phyloP scores from a whole-genome alignment of 768 basidiomycete species.

The Boletus subparvulus region DNA sequence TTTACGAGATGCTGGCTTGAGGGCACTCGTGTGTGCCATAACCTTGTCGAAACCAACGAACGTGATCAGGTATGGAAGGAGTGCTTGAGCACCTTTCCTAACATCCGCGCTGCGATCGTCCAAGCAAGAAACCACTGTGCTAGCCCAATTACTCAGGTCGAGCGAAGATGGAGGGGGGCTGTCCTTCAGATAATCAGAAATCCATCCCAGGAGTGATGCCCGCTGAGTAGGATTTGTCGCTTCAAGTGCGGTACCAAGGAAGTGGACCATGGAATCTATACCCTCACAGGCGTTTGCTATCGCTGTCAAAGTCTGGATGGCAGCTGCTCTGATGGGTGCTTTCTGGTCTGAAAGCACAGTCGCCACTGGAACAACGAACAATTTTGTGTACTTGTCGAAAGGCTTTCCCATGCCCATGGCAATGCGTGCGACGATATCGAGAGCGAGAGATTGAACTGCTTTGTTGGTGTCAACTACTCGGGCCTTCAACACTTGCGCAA shows the following conservation, averaged over 20 bases:
- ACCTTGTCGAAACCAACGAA: slow-evolving; percentile 82
- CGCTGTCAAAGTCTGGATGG: slow-evolving; percentile 72
- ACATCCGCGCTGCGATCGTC: slow-evolving; percentile 93
- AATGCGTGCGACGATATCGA: slow-evolving; percentile 87
- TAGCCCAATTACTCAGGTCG: slow-evolving; percentile 71
- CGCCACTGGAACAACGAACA: slow-evolving; percentile 74
- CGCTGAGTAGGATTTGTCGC: slow-evolving; percentile 85
- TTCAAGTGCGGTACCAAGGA: slow-evolving; percentile 80
- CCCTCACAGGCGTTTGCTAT: slow-evolving; percentile 85
- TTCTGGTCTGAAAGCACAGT: slow-evolving; percentile 93
- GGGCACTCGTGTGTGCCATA: slow-evolving; percentile 76
- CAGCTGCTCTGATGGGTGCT: slow-evolving; percentile 77
- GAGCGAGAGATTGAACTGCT: slow-evolving; percentile 83
- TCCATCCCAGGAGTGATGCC: slow-evolving; percentile 74
- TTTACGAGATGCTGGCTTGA: slow-evolving; percentile 89
- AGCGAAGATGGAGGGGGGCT: slow-evolving; percentile 51
- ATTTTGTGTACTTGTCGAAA: slow-evolving; percentile 85
- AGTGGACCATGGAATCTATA: slow-evolving; percentile 76
- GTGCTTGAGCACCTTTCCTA: slow-evolving; percentile 82
- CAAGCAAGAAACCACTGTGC: slow-evolving; percentile 67
- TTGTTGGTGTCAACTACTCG: slow-evolving; percentile 93
- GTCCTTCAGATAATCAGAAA: slow-evolving; percentile 75
- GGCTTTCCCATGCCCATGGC: slow-evolving; percentile 94
- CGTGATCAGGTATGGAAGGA: slow-evolving; percentile 74
- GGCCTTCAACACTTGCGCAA: slow-evolving; percentile 83